Conservation (phyloP, 164 flowering plant species). For the Platanus orientalis region DNA sequence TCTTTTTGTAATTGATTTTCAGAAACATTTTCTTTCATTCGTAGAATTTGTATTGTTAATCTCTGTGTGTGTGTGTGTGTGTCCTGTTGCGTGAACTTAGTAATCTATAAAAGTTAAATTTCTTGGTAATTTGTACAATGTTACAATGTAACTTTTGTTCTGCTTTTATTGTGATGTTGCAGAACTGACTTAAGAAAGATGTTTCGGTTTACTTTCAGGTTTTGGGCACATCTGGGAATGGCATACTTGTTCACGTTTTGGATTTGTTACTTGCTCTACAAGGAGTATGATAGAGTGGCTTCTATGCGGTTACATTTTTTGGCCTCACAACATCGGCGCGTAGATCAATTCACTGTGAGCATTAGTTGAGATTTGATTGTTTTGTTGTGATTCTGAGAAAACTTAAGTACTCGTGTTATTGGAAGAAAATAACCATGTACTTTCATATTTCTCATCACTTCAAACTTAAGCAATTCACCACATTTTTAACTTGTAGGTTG, state of each 20-base stretch:
- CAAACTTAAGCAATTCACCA: too few species aligned
- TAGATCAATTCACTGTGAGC: constrained; percentile 85
- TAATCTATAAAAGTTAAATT: too few species aligned
- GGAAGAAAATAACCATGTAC: too few species aligned
- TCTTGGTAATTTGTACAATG: too few species aligned
- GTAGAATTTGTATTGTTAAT: too few species aligned
- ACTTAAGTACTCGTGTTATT: not conserved
- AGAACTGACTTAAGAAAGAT: not conserved
- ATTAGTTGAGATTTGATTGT: constrained; percentile 11
- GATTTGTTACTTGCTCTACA: constrained; percentile 78
- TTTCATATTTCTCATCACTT: too few species aligned
- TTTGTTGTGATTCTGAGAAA: not conserved
- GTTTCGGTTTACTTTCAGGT: constrained; percentile 39
- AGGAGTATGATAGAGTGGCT: constrained; percentile 76
- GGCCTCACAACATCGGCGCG: constrained; percentile 74
- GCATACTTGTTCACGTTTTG: constrained; percentile 79
- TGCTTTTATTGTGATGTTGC: not conserved
- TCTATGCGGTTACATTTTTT: constrained; percentile 74
- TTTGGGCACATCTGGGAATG: constrained; percentile 68
- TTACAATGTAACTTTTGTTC: not conserved
- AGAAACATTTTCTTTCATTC: too few species aligned
- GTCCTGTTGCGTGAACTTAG: too few species aligned
- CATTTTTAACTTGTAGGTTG: too few species aligned
- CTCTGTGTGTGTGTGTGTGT: too few species aligned
- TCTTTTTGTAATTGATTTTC: too few species aligned